Base-by-base conservation (phyloP, 805 yeast genomes). In the Saccharomycopsis javanensis region DNA sequence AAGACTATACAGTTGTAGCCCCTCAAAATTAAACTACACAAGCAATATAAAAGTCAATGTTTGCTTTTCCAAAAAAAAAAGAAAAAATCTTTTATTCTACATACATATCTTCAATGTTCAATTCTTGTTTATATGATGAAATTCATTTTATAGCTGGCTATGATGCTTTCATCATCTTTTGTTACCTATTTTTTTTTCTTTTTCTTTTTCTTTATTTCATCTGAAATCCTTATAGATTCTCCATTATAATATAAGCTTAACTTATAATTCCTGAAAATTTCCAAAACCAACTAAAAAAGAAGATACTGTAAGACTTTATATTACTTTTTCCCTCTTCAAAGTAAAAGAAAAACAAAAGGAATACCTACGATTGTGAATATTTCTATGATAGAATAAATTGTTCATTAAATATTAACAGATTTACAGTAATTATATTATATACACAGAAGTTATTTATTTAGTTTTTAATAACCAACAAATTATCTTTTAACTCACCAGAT, bases 401-500 rank as follows among this genome's bases (percentile, higher is more conserved):
- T n/a, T n/a, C n/a, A n/a, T n/a, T n/a, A n/a, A n/a, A n/a, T n/a
- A n/a, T 10, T 7, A 20, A 42, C 23, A 42, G 18, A 42, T 42
- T 42, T 42, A 42, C 48, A 42, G 48, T 20, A n/a, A n/a, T n/a
- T n/a, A 42, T 42, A 10, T 42, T 42, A 20, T 42, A 42, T 42
- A 10, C 23, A 20, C n/a, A 20, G 16, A 18, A 3, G 4, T 38
- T 11, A 20, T 42, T 16, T 42, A 20, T 20, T 42, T 7, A 42
- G 2, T 42, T 15, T 20, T 42, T 42, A 2, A 23, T 10, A 15
- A 33, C 25, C 42, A 51, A n/a, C 1, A 25, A 51, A 8, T 20
- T 42, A 7, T 42, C 15, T 11, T 42, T n/a, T 42, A 42, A 20
- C 11, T 42, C 48, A 18, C 71, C 70, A 4, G 61, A 60, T 5